Percentiles rank a stretch among this genome's conserved stretches.
These are phyloP conservation scores for Kurtzmaniella cleridarum DNA, from an alignment of 805 yeast species.

Conservation along the genomic window DNA sequence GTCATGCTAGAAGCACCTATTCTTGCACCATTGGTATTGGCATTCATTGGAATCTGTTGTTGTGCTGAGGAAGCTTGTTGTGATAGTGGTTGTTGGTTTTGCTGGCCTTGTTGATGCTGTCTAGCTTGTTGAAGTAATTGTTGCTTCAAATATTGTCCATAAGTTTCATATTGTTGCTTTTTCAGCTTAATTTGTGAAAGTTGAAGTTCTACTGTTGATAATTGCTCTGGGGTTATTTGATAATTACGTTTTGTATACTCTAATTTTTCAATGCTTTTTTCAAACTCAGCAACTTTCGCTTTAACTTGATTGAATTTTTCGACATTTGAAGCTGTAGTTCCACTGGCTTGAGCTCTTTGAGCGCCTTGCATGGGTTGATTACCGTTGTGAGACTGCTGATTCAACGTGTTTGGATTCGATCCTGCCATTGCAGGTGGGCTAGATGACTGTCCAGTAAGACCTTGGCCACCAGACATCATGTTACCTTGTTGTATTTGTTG, in stretches of 20 bases:
- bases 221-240: conserved; percentile 39
- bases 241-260: conserved; percentile 43
- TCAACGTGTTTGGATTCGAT: conserved; percentile 6
- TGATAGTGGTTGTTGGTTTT: conserved; percentile 7
- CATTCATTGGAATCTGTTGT: conserved; percentile 2
- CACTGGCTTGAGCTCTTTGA: background rate
- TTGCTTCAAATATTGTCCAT: conserved; percentile 43
- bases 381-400: background rate
- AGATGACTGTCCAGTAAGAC: background rate
- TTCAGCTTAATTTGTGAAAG: conserved; percentile 43
- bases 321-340: conserved; percentile 21
- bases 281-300: conserved; percentile 43
- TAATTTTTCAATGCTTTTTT: conserved; percentile 44
- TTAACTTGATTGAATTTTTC: conserved; percentile 41
- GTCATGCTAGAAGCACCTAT: conserved; percentile 3
- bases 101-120: conserved; percentile 3
- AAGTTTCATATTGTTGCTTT: conserved; percentile 45
- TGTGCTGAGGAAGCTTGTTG: conserved; percentile 1
- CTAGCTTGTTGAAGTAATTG: conserved; percentile 32
- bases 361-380: background rate
- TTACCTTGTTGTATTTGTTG: conserved; percentile 7
- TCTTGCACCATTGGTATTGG: background rate
- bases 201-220: conserved; percentile 41
- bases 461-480: background rate
- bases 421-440: background rate